Evolutionary conservation across 1,139 yeast species (phyloP).

Genomic region (Groenewaldozyma auringiensis): DNA sequence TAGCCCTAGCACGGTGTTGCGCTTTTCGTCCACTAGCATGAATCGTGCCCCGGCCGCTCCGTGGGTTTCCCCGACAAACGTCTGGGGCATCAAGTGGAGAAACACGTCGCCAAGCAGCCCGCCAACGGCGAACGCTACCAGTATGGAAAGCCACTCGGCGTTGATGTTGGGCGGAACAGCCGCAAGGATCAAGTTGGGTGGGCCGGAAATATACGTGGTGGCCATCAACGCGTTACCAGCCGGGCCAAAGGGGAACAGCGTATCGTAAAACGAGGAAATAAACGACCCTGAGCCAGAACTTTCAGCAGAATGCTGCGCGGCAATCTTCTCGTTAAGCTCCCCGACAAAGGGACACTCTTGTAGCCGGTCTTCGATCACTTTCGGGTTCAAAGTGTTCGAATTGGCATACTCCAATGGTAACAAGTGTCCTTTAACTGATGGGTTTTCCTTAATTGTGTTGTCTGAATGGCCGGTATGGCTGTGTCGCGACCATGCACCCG

Average conservation of each 20-base stretch:
- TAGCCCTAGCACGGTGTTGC: conserved; percentile 43
- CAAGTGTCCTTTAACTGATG: background rate
- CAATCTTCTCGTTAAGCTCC: conserved; percentile 28
- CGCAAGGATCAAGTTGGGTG: conserved; percentile 50
- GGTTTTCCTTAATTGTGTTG: too few relatives aligned
- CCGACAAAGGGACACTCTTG: conserved; percentile 33
- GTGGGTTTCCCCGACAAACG: conserved; percentile 45
- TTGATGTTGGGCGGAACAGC: conserved; percentile 44
- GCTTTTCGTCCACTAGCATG: conserved; percentile 41
- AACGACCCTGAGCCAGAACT: conserved; percentile 21
- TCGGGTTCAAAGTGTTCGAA: conserved; percentile 35
- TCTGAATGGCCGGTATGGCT: too few relatives aligned
- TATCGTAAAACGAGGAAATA: conserved; percentile 21
- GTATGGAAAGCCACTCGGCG: conserved; percentile 39
- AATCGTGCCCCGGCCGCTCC: conserved; percentile 31
- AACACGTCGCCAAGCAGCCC: conserved; percentile 64
- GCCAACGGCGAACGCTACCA: conserved; percentile 64
- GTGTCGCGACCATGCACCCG: too few relatives aligned
- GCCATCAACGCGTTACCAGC: conserved; percentile 54
- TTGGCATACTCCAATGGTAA: conserved; percentile 25
- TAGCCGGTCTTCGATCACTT: conserved; percentile 21
- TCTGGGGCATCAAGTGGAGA: conserved; percentile 57
- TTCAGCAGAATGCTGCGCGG: conserved; percentile 8
- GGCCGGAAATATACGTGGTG: conserved; percentile 51
- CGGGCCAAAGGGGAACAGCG: conserved; percentile 47